phyloP scores from a whole-genome alignment of 164 flowering plant species.

The Cinnamomum micranthum region DNA sequence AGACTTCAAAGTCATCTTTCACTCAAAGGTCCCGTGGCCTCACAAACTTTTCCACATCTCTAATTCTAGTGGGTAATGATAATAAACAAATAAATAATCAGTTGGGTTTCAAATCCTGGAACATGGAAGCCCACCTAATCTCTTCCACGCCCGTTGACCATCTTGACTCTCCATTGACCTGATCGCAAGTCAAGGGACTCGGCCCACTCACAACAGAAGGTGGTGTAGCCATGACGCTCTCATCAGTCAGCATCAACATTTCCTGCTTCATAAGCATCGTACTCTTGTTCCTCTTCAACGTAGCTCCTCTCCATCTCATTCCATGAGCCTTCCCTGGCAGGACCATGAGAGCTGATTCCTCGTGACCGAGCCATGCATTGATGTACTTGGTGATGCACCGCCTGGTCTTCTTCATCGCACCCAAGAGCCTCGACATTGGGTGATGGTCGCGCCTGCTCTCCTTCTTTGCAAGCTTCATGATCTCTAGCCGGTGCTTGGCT shows the following conservation, averaged over 20 bases:
- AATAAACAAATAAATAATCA: conserved; percentile 24
- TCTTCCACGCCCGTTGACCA: conserved; percentile 24
- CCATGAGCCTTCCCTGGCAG: conserved; percentile 33
- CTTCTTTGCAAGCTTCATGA: conserved; percentile 67
- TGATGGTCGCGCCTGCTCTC: conserved; percentile 28
- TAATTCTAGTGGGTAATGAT: not conserved
- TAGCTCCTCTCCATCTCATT: conserved; percentile 49
- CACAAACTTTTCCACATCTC: too few relatives aligned
- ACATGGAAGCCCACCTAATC: conserved; percentile 60
- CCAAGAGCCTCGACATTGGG: conserved; percentile 41
- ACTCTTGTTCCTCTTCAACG: conserved; percentile 59
- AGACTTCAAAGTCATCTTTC: too few relatives aligned
- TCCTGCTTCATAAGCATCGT: conserved; percentile 23
- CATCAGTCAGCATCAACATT: conserved; percentile 47
- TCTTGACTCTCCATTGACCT: conserved; percentile 19
- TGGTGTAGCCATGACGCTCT: conserved; percentile 19
- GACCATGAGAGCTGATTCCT: conserved; percentile 45
- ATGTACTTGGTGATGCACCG: conserved; percentile 39
- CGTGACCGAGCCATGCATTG: conserved; percentile 34
- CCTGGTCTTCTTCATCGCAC: conserved; percentile 51
- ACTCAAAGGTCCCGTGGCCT: too few relatives aligned
- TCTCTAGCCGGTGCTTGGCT: conserved; percentile 84
- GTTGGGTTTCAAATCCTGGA: conserved; percentile 73
- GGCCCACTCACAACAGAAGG: not conserved
- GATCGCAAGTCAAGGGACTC: not conserved